A percentile compares a stretch with the other conserved stretches of the same genome.
Conservation (phyloP, 345 rosid genomes). For the Dovyalis caffra region DNA sequence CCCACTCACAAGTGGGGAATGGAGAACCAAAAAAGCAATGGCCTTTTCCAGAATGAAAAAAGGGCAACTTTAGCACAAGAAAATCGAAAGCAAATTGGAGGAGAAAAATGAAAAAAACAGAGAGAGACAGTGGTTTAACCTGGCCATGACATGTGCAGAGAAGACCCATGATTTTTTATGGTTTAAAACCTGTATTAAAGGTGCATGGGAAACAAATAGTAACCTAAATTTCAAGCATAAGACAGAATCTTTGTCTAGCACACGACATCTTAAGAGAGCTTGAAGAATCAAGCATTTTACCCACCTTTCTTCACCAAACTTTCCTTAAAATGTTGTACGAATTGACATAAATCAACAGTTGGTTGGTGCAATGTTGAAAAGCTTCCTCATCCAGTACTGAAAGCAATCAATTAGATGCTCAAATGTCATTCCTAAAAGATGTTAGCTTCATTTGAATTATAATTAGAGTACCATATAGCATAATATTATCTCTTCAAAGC, state of each 20-base stretch:
- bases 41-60: neutral
- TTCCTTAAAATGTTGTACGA: too few relatives aligned
- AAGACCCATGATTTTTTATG: neutral
- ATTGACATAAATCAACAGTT: too few relatives aligned
- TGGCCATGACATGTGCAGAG: neutral
- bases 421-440: neutral
- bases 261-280: too few relatives aligned
- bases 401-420: neutral
- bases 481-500: too few relatives aligned
- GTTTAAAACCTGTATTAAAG: neutral
- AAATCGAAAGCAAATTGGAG: neutral
- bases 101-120: neutral
- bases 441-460: neutral
- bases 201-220: neutral
- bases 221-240: neutral
- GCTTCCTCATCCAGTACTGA: neutral
- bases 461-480: neutral
- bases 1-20: neutral
- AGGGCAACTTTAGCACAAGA: neutral
- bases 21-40: neutral
- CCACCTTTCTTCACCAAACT: too few relatives aligned
- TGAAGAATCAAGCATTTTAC: too few relatives aligned
- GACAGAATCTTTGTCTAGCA: neutral
- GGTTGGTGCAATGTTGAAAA: neutral
- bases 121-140: neutral